A percentile compares a stretch with the other conserved stretches of the same genome.
Evolutionary conservation across 352 stramenopile genomes (phyloP).

Genomic region (Phytophthora meadii): DNA sequence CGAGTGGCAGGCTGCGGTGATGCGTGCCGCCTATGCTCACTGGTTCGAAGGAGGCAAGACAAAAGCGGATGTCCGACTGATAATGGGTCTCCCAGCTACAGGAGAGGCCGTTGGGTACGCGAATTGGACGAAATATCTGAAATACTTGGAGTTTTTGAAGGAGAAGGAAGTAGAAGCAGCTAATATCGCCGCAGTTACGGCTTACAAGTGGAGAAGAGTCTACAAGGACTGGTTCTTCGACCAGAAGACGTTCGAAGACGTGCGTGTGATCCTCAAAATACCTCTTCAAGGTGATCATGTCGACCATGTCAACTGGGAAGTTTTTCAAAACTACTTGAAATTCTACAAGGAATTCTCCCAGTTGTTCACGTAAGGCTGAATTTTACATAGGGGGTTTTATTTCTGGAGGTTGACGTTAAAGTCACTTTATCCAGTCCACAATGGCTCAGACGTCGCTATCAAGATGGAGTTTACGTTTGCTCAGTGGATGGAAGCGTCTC

Average conservation of each 20-base stretch:
- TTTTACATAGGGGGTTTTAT: constrained; percentile 2
- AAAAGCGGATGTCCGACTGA: constrained; percentile 9
- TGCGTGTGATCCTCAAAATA: constrained; percentile 10
- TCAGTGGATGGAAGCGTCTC: constrained; percentile 14
- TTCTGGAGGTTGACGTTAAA: background rate
- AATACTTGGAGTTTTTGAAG: constrained; percentile 21
- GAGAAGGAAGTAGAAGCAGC: constrained; percentile 14
- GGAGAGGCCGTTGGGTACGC: constrained; percentile 11
- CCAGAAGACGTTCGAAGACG: constrained; percentile 6
- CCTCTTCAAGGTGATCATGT: background rate
- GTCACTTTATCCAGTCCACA: background rate
- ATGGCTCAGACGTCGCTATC: background rate
- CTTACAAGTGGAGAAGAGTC: constrained; percentile 1
- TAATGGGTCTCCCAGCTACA: constrained; percentile 19
- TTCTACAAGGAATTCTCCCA: constrained; percentile 11
- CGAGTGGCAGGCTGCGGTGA: constrained; percentile 3
- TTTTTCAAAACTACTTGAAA: constrained; percentile 8
- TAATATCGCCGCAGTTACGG: constrained; percentile 5
- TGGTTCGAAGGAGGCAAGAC: constrained; percentile 26
- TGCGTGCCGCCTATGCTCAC: constrained; percentile 8
- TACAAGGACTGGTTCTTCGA: constrained; percentile 27
- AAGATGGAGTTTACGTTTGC: constrained; percentile 1
- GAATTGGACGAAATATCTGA: constrained; percentile 22
- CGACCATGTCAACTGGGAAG: constrained; percentile 8
- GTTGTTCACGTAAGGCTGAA: background rate